Evolutionary conservation across 208 protist species (phyloP).

Genomic region (Wallacemonas sp.): DNA sequence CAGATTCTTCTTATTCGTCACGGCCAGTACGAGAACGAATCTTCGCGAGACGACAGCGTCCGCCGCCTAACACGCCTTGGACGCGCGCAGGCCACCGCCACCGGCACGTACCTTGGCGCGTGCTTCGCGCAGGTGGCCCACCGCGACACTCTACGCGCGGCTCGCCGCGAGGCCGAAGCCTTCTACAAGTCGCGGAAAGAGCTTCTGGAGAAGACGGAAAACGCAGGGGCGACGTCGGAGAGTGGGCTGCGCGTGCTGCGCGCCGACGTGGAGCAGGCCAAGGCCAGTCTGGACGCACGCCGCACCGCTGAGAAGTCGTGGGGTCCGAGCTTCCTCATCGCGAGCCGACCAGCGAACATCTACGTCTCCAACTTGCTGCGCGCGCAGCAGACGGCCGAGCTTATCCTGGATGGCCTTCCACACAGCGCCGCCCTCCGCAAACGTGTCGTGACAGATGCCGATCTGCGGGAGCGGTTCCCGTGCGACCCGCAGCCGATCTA

Average conservation of each 20-base stretch:
- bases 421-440: slow-evolving; percentile 5
- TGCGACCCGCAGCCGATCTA: slow-evolving; percentile 49
- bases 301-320: slow-evolving; percentile 5
- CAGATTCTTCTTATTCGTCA: slow-evolving; percentile 83
- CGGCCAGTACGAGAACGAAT: slow-evolving; percentile 75
- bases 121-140: slow-evolving; percentile 19
- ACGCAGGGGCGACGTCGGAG: slow-evolving; percentile 5
- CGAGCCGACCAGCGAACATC: slow-evolving; percentile 24
- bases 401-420: slow-evolving; percentile 49
- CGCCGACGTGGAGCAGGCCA: slow-evolving; percentile 11
- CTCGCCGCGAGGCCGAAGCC: background rate
- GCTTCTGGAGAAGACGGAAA: background rate
- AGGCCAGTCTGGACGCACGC: background rate
- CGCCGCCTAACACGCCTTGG: slow-evolving; percentile 54
- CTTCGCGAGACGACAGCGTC: slow-evolving; percentile 29
- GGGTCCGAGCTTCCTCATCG: slow-evolving; percentile 25
- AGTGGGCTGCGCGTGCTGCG: slow-evolving; percentile 10
- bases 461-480: slow-evolving; percentile 57
- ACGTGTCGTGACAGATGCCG: slow-evolving; percentile 23
- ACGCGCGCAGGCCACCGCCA: slow-evolving; percentile 49
- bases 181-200: background rate
- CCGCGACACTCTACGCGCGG: background rate
- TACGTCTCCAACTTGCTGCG: slow-evolving; percentile 64
- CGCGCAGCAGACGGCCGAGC: slow-evolving; percentile 54
- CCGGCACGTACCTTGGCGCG: slow-evolving; percentile 51